A percentile compares a stretch with the other conserved stretches of the same genome.
These are phyloP conservation scores for Aspergillus nanangensis DNA, from an alignment of 495 filamentous ascomycete species.

Conservation along the genomic window DNA sequence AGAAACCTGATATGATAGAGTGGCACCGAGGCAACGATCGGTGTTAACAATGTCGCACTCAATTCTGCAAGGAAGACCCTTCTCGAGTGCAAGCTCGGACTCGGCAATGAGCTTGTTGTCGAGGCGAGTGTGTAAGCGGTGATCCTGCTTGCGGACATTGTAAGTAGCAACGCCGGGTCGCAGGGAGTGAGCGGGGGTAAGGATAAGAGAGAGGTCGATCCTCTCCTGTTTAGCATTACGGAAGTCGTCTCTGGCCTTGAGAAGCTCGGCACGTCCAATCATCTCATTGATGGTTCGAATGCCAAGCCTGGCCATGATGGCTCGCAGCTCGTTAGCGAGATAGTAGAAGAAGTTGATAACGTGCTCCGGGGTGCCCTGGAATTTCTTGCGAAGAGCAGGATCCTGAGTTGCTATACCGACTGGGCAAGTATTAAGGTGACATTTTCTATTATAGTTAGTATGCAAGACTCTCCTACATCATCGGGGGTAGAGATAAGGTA, in stretches of 20 bases:
- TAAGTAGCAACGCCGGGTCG: conserved; percentile 96
- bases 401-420: conserved; percentile 98
- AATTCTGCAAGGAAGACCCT: conserved; percentile 89
- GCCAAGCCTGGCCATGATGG: conserved; percentile 96
- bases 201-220: conserved; percentile 90
- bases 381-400: conserved; percentile 91
- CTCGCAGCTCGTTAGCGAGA: conserved; percentile 92
- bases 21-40: conserved; percentile 90
- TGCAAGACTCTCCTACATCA: neutral
- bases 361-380: conserved; percentile 90
- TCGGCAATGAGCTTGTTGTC: conserved; percentile 99
- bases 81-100: conserved; percentile 93
- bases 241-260: conserved; percentile 86
- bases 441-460: conserved; percentile 27
- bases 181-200: conserved; percentile 94
- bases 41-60: conserved; percentile 99
- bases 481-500: neutral
- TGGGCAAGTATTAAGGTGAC: conserved; percentile 78
- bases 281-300: conserved; percentile 97
- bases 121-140: conserved; percentile 85
- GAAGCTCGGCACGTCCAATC: conserved; percentile 88
- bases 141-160: conserved; percentile 98
- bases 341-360: conserved; percentile 99
- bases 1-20: conserved; percentile 94
- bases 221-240: conserved; percentile 86